Conservation (phyloP, 257 asterid genomes). For the Plantago ovata region DNA sequence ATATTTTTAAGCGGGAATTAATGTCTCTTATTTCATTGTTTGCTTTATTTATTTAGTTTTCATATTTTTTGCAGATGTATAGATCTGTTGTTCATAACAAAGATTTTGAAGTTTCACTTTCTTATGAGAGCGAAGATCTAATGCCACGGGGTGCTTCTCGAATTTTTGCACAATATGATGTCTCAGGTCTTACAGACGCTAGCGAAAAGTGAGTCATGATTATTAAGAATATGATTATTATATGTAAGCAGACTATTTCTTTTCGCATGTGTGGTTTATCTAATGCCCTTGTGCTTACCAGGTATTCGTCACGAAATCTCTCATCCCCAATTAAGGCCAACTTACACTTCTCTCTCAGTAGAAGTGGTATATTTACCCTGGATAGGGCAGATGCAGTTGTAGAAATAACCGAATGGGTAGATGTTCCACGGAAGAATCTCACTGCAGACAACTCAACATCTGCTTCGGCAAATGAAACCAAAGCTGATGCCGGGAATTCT, state of each 20-base stretch:
- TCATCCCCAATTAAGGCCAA: slow-evolving; percentile 94
- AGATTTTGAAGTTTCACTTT: slow-evolving; percentile 90
- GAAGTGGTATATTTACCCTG: slow-evolving; percentile 82
- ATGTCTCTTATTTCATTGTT: slow-evolving; percentile 12
- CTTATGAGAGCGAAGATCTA: slow-evolving; percentile 75
- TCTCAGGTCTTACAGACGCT: slow-evolving; percentile 79
- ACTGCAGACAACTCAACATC: slow-evolving; percentile 79
- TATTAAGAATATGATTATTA: slow-evolving; percentile 17
- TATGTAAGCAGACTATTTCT: slow-evolving; percentile 5
- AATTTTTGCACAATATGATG: slow-evolving; percentile 75
- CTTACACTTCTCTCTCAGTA: slow-evolving; percentile 90
- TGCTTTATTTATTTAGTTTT: slow-evolving; percentile 9
- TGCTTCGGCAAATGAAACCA: slow-evolving; percentile 53
- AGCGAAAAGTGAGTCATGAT: slow-evolving; percentile 63
- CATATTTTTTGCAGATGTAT: slow-evolving; percentile 61
- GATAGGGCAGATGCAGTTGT: slow-evolving; percentile 92
- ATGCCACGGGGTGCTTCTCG: slow-evolving; percentile 75
- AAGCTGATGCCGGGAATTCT: slow-evolving; percentile 38
- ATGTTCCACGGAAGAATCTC: slow-evolving; percentile 80
- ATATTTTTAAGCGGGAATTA: slow-evolving; percentile 15
- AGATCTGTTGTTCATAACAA: slow-evolving; percentile 79
- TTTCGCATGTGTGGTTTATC: slow-evolving; percentile 15
- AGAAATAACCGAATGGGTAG: slow-evolving; percentile 98
- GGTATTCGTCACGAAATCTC: slow-evolving; percentile 87
- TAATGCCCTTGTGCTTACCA: slow-evolving; percentile 23